Conservation (phyloP, 2,329 filamentous ascomycete genomes). For the Pseudogymnoascus sp. region DNA sequence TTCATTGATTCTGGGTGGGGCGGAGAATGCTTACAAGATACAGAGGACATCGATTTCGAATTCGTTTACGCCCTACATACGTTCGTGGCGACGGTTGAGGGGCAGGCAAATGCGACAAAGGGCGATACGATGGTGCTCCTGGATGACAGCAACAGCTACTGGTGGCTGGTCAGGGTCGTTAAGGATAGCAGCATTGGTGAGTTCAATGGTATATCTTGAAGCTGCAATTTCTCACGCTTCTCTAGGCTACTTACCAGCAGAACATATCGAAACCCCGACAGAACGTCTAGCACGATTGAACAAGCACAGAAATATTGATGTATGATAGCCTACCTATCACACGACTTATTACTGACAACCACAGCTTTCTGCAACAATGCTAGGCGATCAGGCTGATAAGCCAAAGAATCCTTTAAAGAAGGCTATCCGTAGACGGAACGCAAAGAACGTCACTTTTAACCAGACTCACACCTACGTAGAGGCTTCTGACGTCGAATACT, state of each 20-base stretch:
- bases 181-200: constrained; percentile 90
- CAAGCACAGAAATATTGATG: constrained; percentile 96
- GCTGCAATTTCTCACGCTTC: not conserved
- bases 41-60: constrained; percentile 99
- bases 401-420: constrained; percentile 67
- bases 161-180: constrained; percentile 96
- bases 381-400: constrained; percentile 62
- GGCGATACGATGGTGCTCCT: constrained; percentile 97
- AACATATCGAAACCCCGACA: constrained; percentile 97
- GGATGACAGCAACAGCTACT: constrained; percentile 98
- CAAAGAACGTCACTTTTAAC: constrained; percentile 65
- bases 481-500: constrained; percentile 63
- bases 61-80: constrained; percentile 98
- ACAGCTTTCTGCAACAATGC: constrained; percentile 61
- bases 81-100: constrained; percentile 95
- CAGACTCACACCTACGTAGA: constrained; percentile 59
- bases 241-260: constrained; percentile 84
- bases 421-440: constrained; percentile 60
- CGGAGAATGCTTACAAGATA: constrained; percentile 76
- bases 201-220: constrained; percentile 16
- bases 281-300: constrained; percentile 89
- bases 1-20: constrained; percentile 67
- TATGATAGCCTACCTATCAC: constrained; percentile 36
- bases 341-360: constrained; percentile 10
- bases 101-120: constrained; percentile 95